These are phyloP conservation scores for Aspergillus latus DNA, from an alignment of 2,329 filamentous ascomycete species.

Conservation along the genomic window DNA sequence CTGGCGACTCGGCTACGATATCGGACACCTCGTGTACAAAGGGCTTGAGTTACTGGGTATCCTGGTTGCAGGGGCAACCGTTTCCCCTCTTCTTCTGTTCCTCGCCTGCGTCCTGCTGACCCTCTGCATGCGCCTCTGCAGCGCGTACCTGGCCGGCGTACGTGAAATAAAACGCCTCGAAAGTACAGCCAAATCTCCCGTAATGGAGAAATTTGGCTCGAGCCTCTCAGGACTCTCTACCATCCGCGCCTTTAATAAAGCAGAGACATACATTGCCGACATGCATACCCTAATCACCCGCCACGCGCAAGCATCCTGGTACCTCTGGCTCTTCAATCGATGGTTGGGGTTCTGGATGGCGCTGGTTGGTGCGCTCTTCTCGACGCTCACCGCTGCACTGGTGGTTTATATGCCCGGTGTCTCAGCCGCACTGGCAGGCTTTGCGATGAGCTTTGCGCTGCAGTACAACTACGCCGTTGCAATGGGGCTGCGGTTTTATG, in stretches of 20 bases:
- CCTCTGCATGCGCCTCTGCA: conserved; percentile 59
- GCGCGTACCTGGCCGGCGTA: conserved; percentile 64
- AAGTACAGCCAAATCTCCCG: conserved; percentile 71
- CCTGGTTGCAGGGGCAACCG: conserved; percentile 64
- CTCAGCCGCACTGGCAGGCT: conserved; percentile 70
- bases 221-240: conserved; percentile 70
- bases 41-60: conserved; percentile 63
- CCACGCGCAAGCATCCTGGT: conserved; percentile 64
- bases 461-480: conserved; percentile 68
- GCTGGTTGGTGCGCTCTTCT: conserved; percentile 68
- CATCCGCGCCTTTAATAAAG: conserved; percentile 73
- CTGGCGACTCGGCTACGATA: conserved; percentile 61
- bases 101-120: conserved; percentile 59
- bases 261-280: conserved; percentile 62
- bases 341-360: conserved; percentile 76
- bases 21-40: conserved; percentile 62
- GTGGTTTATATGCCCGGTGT: conserved; percentile 64
- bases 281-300: conserved; percentile 70
- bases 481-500: conserved; percentile 68
- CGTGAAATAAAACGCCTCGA: conserved; percentile 64
- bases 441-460: conserved; percentile 72
- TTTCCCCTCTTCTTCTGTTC: conserved; percentile 65
- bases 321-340: conserved; percentile 70
- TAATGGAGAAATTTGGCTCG: conserved; percentile 75
- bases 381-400: conserved; percentile 63